Evolutionary conservation across 257 asterid species (phyloP), one percentile per base, ranked within the genome.

Genomic region (Misopates orontium): DNA sequence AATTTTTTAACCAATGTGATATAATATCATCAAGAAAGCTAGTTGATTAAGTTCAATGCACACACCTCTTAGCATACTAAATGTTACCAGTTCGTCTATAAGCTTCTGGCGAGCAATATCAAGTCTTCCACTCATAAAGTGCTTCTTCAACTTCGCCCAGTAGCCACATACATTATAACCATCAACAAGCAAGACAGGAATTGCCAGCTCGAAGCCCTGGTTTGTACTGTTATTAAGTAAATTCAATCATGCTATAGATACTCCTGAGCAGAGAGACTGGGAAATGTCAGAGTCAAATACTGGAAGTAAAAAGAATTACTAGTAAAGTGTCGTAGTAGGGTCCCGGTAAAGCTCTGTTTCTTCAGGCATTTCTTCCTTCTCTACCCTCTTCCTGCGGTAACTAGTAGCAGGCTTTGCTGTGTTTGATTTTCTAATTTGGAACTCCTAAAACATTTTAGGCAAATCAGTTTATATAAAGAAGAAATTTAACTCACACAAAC

Each of bases 61-160:
- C 86, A 68, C 74, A 93, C 99, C 99, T 86, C 99, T 80, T 70
- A 90, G 75, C 87, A 79, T 70, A 65, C 96, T 87, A 80, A 90
- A 93, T 8, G 90, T 78, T 49, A 90, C 68, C 60, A 93, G 86
- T 80, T 93, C 99, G 73, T 93, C 97, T 68, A 93, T 54, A 66
- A 93, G 99, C 81, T 90, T 90, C 75, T 90, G 99, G 71, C 99
- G 97, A 79, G 97, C 96, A 73, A 90, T 77, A 71, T 83, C 95
- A 44, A 93, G 96, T 45, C 83, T 80, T 63, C 99, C 99, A 67
- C 15, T 75, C 87, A 79, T 73, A 76, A 93, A 90, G 73, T 93
- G 90, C 81, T 90, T 93, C 85, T 90, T 93, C 80, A 93, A 82
- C 86, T 93, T 93, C 0, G 87, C 78, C 99, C 99, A 93, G 77